These are phyloP conservation scores for Croton setiger DNA, from an alignment of 441 rosid species.

Conservation along the genomic window DNA sequence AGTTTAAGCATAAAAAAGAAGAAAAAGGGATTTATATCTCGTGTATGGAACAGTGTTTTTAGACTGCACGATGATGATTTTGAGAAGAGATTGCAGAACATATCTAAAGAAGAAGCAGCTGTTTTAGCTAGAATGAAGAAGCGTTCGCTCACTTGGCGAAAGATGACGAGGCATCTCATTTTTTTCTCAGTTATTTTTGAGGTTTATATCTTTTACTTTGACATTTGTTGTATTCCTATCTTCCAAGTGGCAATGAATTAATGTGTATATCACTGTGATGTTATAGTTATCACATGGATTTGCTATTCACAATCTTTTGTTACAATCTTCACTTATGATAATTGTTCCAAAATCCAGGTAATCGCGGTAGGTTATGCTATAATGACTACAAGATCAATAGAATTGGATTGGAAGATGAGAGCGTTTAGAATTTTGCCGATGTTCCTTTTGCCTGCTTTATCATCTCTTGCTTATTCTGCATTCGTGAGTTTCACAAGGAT, in stretches of 20 bases:
- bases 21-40: constrained; percentile 54
- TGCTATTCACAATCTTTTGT: neutral
- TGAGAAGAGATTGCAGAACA: constrained; percentile 77
- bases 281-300: neutral
- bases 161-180: constrained; percentile 55
- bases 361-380: constrained; percentile 83
- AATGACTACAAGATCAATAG: constrained; percentile 56
- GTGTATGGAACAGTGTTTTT: constrained; percentile 71
- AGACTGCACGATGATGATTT: constrained; percentile 59
- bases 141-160: constrained; percentile 63
- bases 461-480: constrained; percentile 55
- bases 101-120: constrained; percentile 76
- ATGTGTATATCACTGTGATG: neutral
- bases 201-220: constrained; percentile 32
- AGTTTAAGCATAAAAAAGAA: constrained; percentile 27
- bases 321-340: neutral
- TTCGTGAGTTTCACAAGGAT: constrained; percentile 59
- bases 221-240: neutral
- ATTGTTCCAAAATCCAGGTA: constrained; percentile 35
- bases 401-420: constrained; percentile 83
- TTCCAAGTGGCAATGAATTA: neutral
- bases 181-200: constrained; percentile 60
- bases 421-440: constrained; percentile 70
- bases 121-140: constrained; percentile 60
- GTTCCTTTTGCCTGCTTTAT: constrained; percentile 78